Percentiles rank a stretch among this genome's conserved stretches.
phyloP scores from a whole-genome alignment of 2,329 filamentous ascomycete species.

The Fusarium ramigenum region DNA sequence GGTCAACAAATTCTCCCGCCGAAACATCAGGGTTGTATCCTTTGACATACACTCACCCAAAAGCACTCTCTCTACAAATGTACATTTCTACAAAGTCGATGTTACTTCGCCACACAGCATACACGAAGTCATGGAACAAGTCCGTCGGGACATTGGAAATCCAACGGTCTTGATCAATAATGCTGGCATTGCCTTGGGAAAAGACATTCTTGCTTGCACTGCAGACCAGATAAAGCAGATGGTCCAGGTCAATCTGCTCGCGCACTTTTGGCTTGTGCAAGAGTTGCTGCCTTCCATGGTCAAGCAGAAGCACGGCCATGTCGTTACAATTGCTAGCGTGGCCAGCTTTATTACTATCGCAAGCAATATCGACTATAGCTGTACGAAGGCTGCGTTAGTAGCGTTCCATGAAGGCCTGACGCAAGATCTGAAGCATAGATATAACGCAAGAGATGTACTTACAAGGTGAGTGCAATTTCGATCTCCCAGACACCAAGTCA shows the following conservation, averaged over 20 bases:
- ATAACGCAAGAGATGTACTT: background rate
- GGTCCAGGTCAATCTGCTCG: background rate
- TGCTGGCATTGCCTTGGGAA: background rate
- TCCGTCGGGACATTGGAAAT: background rate
- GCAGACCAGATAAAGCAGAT: background rate
- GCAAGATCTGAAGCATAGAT: background rate
- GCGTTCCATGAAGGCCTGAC: background rate
- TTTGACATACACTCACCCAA: background rate
- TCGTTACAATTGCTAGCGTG: background rate
- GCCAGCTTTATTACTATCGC: background rate
- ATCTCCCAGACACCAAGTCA: rapidly evolving
- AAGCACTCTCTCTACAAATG: rapidly evolving
- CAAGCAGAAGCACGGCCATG: background rate
- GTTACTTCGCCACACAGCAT: background rate
- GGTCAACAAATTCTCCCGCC: background rate
- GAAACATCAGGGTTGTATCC: background rate
- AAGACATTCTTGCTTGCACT: background rate
- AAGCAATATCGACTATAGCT: background rate
- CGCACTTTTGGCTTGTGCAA: background rate
- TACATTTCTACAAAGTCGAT: background rate
- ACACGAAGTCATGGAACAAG: background rate
- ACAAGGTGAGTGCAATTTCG: background rate
- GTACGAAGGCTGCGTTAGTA: background rate
- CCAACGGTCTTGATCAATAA: background rate
- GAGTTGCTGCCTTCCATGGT: background rate